Conservation (phyloP, 106 monocot genomes). For the Apostasia shenzhenica region DNA sequence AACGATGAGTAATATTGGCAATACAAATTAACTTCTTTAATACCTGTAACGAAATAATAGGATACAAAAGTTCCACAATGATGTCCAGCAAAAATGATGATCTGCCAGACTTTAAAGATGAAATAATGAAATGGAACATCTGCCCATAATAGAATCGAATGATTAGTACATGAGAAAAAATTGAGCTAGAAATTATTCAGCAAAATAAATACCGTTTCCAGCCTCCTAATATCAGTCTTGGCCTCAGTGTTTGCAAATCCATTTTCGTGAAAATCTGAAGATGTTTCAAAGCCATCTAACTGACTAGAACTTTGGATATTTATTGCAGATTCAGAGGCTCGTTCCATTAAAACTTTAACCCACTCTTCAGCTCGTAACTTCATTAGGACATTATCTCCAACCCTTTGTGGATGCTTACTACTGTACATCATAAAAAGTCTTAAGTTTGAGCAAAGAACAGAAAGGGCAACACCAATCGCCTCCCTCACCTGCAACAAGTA, state of each 20-base stretch:
- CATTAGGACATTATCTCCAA: slow-evolving; percentile 18
- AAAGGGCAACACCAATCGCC: slow-evolving; percentile 64
- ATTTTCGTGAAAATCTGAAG: slow-evolving; percentile 37
- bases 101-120: slow-evolving; percentile 91
- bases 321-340: slow-evolving; percentile 45
- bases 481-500: slow-evolving; percentile 73
- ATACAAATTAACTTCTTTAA: not conserved
- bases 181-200: slow-evolving; percentile 5
- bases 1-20: too few relatives aligned
- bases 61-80: slow-evolving; percentile 66
- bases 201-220: slow-evolving; percentile 70
- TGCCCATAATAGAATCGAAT: slow-evolving; percentile 24
- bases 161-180: slow-evolving; percentile 2
- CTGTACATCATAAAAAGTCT: slow-evolving; percentile 32
- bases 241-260: slow-evolving; percentile 25
- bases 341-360: slow-evolving; percentile 41
- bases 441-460: slow-evolving; percentile 73
- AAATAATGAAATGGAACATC: slow-evolving; percentile 85
- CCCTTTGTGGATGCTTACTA: slow-evolving; percentile 2
- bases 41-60: slow-evolving; percentile 90
- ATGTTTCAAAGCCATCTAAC: slow-evolving; percentile 27
- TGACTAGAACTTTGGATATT: slow-evolving; percentile 72
- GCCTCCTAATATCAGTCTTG: slow-evolving; percentile 54
- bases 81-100: slow-evolving; percentile 81
- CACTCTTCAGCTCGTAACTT: slow-evolving; percentile 38